Conservation (phyloP, 805 yeast genomes). For the Pichia thaimueangensis region DNA sequence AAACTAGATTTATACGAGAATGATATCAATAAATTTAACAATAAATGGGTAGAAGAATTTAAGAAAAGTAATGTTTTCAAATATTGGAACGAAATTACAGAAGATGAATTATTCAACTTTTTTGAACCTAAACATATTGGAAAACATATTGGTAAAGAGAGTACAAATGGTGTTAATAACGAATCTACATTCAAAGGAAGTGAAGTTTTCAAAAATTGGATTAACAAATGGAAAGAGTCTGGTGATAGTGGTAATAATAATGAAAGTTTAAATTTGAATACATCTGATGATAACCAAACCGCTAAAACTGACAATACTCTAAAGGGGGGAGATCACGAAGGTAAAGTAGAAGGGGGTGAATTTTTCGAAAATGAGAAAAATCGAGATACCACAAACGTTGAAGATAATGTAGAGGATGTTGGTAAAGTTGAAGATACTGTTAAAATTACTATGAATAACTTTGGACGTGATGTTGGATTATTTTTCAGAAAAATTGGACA, state of each 20-base stretch:
- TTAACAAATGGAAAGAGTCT: neutral
- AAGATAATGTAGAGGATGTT: neutral
- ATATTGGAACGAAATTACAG: constrained; percentile 51
- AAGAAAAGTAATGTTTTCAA: constrained; percentile 45
- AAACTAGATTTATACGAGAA: constrained; percentile 19
- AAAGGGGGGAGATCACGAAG: neutral
- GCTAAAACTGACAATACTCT: neutral
- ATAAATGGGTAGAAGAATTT: constrained; percentile 47
- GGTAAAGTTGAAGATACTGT: neutral
- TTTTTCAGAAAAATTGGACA: constrained; percentile 6
- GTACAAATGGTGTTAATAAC: too few species aligned
- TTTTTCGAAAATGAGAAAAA: neutral
- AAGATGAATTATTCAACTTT: constrained; percentile 55
- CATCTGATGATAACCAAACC: neutral
- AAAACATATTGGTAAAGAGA: constrained; percentile 6
- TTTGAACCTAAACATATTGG: constrained; percentile 31
- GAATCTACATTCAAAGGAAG: constrained; percentile 8
- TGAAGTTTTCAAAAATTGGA: neutral
- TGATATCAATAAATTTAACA: constrained; percentile 22
- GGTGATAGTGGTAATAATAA: neutral
- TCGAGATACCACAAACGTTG: neutral
- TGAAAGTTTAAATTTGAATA: neutral
- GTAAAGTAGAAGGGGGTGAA: neutral
- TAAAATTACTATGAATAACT: neutral
- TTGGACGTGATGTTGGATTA: constrained; percentile 9